Conservation (phyloP, 495 filamentous ascomycete species). For the Immersiella caudata region DNA sequence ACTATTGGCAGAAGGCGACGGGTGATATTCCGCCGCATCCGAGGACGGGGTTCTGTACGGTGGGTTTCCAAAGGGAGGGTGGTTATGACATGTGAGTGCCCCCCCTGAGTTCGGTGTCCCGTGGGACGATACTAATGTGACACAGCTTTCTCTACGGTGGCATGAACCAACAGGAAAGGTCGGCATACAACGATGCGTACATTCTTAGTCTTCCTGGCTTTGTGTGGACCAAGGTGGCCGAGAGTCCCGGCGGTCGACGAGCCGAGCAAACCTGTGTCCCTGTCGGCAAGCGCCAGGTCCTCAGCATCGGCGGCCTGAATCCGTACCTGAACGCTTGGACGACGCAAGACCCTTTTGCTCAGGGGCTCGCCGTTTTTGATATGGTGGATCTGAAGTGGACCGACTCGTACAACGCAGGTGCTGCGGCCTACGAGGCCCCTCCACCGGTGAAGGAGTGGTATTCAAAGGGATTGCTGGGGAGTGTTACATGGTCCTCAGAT, state of each 20-base stretch:
- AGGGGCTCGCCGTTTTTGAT: constrained; percentile 24
- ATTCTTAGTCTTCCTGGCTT: constrained; percentile 52
- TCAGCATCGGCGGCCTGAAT: constrained; percentile 28
- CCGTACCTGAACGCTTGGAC: not conserved
- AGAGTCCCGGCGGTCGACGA: constrained; percentile 30
- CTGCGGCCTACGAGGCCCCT: constrained; percentile 16
- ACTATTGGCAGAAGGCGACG: constrained; percentile 39
- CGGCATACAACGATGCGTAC: constrained; percentile 35
- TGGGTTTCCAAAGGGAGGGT: constrained; percentile 37
- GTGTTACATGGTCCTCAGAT: constrained; percentile 10
- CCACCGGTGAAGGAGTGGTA: constrained; percentile 18
- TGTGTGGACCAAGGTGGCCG: constrained; percentile 40
- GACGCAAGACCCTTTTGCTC: constrained; percentile 5
- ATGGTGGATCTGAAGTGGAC: constrained; percentile 23
- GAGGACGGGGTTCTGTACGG: constrained; percentile 33
- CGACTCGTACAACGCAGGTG: constrained; percentile 15
- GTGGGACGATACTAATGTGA: not conserved
- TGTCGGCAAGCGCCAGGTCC: constrained; percentile 44
- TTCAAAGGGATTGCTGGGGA: not conserved
- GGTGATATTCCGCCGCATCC: constrained; percentile 32
- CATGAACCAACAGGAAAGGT: constrained; percentile 18
- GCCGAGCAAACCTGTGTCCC: constrained; percentile 37
- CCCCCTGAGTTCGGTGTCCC: not conserved
- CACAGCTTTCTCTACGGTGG: constrained; percentile 44
- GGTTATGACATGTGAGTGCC: constrained; percentile 38